A percentile compares a stretch with the other conserved stretches of the same genome.
Conservation (phyloP, 139 green algal species). For the Haematococcus lacustris region DNA sequence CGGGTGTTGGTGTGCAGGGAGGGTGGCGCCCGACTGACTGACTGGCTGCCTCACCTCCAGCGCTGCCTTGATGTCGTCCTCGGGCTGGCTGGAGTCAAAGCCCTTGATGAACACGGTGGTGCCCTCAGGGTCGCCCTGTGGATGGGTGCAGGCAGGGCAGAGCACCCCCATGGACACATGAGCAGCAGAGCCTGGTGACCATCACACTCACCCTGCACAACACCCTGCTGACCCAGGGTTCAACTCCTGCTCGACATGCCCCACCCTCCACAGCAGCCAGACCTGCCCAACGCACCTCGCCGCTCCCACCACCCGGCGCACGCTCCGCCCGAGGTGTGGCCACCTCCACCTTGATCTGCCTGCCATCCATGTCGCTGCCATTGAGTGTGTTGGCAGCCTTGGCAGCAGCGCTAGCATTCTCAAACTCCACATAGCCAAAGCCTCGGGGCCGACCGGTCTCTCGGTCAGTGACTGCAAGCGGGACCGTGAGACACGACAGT, state of each 20-base stretch:
- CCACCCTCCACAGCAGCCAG: too few relatives aligned
- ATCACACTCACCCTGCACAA: too few relatives aligned
- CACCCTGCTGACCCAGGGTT: too few relatives aligned
- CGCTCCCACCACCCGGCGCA: neutral
- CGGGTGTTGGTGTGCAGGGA: too few relatives aligned
- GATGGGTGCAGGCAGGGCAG: too few relatives aligned
- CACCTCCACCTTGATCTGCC: slow-evolving; percentile 48
- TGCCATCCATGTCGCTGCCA: slow-evolving; percentile 53
- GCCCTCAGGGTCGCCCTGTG: slow-evolving; percentile 29
- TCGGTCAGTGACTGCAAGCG: slow-evolving; percentile 30
- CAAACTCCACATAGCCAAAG: slow-evolving; percentile 70
- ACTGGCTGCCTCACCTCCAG: too few relatives aligned
- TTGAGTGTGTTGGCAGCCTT: slow-evolving; percentile 41
- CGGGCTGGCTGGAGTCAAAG: slow-evolving; percentile 56
- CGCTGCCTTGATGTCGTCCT: slow-evolving; percentile 56
- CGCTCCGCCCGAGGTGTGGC: slow-evolving; percentile 9
- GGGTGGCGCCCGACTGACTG: too few relatives aligned
- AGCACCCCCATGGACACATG: too few relatives aligned
- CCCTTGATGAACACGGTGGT: slow-evolving; percentile 69
- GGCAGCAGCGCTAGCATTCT: slow-evolving; percentile 18
- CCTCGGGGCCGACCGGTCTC: slow-evolving; percentile 53
- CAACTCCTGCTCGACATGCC: too few relatives aligned
- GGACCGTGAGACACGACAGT: too few relatives aligned
- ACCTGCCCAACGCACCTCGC: too few relatives aligned
- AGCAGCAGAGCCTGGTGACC: too few relatives aligned